These are phyloP conservation scores for Hymenoscyphus repandus DNA, from an alignment of 2,329 filamentous ascomycete genomes.

Conservation along the genomic window DNA sequence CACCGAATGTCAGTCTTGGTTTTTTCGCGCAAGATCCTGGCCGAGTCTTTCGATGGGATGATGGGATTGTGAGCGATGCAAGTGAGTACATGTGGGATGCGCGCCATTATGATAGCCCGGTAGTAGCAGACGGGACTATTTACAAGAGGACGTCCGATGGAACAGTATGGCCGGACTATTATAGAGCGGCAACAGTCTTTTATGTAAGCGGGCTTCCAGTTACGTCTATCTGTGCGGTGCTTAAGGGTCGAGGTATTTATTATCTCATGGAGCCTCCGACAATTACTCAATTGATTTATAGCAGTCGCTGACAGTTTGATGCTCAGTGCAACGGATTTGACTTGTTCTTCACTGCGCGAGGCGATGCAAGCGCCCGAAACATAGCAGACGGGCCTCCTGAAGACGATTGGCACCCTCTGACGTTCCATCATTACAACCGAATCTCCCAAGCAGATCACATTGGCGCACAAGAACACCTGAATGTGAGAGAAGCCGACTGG, in stretches of 20 bases:
- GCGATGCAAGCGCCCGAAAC: constrained; percentile 12
- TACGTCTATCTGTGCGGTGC: too few relatives aligned
- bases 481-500: constrained; percentile 8
- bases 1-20: constrained; percentile 15
- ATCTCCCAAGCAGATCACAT: constrained; percentile 10
- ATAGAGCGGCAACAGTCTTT: constrained; percentile 19
- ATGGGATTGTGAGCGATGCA: constrained; percentile 13
- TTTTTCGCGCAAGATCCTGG: constrained; percentile 17
- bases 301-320: too few relatives aligned
- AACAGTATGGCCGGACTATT: constrained; percentile 2
- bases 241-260: too few relatives aligned
- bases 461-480: constrained; percentile 5
- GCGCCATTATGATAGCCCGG: not conserved
- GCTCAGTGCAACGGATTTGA: constrained; percentile 13
- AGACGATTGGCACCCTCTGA: constrained; percentile 17
- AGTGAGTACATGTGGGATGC: constrained; percentile 11
- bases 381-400: constrained; percentile 6
- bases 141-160: not conserved
- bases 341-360: constrained; percentile 15
- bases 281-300: too few relatives aligned
- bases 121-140: not conserved
- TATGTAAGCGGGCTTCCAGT: constrained; percentile 1
- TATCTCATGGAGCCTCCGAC: too few relatives aligned
- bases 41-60: constrained; percentile 22
- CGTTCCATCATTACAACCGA: constrained; percentile 11